phyloP scores from a whole-genome alignment of 2,329 filamentous ascomycete genomes.

The Aspergillus oerlinghausenensis region DNA sequence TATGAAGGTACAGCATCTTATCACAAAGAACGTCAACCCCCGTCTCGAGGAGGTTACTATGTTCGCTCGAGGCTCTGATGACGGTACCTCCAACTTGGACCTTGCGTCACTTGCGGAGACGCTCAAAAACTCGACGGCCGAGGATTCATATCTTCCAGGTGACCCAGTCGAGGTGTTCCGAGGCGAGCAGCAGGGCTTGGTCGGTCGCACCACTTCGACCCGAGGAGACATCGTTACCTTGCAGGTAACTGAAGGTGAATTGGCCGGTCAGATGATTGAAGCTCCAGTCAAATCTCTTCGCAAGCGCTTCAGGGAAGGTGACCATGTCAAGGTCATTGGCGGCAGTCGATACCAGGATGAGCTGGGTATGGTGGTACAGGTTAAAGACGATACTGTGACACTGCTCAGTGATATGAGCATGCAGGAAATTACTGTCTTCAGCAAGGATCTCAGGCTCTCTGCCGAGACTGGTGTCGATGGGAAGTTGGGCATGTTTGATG shows the following conservation, averaged over 20 bases:
- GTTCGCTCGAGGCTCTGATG: conserved; percentile 82
- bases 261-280: conserved; percentile 80
- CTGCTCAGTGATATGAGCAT: conserved; percentile 89
- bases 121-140: conserved; percentile 75
- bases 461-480: conserved; percentile 86
- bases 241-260: conserved; percentile 73
- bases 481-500: conserved; percentile 76
- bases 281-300: conserved; percentile 87
- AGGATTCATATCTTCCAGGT: conserved; percentile 81
- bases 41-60: conserved; percentile 92
- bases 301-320: conserved; percentile 87
- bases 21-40: conserved; percentile 87
- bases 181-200: conserved; percentile 88
- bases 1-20: conserved; percentile 80
- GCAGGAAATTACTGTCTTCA: conserved; percentile 94
- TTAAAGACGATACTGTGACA: conserved; percentile 87
- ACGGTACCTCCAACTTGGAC: conserved; percentile 91
- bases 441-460: conserved; percentile 90
- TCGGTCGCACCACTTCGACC: conserved; percentile 79
- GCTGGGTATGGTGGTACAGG: conserved; percentile 93
- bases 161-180: conserved; percentile 96
- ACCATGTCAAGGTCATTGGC: conserved; percentile 98
- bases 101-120: conserved; percentile 85
- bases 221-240: conserved; percentile 90
- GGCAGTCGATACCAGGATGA: conserved; percentile 92